Percentiles rank a stretch among this genome's conserved stretches.
These are phyloP conservation scores for Exophiala bonariae DNA, from an alignment of 2,329 filamentous ascomycete species.

Conservation along the genomic window DNA sequence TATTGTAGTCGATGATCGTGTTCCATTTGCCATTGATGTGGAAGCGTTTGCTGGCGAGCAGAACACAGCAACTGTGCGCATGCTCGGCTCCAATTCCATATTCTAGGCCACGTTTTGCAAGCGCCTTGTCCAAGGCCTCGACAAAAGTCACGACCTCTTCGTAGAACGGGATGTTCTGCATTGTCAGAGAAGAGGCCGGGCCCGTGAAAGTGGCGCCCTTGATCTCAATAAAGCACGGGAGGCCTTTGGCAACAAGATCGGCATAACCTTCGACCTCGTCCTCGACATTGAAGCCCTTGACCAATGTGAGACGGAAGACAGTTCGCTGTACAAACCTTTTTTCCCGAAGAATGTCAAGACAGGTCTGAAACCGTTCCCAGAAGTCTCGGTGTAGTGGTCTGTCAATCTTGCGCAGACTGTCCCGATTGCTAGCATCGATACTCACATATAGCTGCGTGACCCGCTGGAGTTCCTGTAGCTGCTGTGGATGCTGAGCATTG, in stretches of 20 bases:
- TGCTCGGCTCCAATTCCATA: constrained; percentile 96
- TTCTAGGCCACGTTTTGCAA: constrained; percentile 68
- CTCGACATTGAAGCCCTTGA: constrained; percentile 97
- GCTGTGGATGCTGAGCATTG: constrained; percentile 93
- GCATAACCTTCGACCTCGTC: constrained; percentile 91
- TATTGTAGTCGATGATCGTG: constrained; percentile 85
- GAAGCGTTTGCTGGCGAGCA: constrained; percentile 83
- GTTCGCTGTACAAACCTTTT: constrained; percentile 84
- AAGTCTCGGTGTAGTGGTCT: constrained; percentile 92
- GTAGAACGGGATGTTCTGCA: constrained; percentile 97
- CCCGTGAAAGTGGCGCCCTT: constrained; percentile 95
- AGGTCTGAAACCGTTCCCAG: constrained; percentile 92
- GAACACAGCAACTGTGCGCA: constrained; percentile 87
- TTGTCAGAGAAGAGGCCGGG: constrained; percentile 83
- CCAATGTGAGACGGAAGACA: constrained; percentile 90
- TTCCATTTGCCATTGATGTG: constrained; percentile 77
- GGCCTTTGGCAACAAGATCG: constrained; percentile 77
- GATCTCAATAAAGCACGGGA: constrained; percentile 91
- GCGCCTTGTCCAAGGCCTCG: constrained; percentile 67
- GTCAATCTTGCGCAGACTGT: constrained; percentile 84
- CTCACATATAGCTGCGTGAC: constrained; percentile 96
- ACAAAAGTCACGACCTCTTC: constrained; percentile 86
- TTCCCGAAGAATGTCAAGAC: constrained; percentile 83
- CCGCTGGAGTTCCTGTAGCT: constrained; percentile 76
- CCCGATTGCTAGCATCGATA: constrained; percentile 90